Percentiles rank a stretch among this genome's conserved stretches.
Conservation (phyloP, 108 stramenopile genomes). For the Pseudonitzschia delicatissima region DNA sequence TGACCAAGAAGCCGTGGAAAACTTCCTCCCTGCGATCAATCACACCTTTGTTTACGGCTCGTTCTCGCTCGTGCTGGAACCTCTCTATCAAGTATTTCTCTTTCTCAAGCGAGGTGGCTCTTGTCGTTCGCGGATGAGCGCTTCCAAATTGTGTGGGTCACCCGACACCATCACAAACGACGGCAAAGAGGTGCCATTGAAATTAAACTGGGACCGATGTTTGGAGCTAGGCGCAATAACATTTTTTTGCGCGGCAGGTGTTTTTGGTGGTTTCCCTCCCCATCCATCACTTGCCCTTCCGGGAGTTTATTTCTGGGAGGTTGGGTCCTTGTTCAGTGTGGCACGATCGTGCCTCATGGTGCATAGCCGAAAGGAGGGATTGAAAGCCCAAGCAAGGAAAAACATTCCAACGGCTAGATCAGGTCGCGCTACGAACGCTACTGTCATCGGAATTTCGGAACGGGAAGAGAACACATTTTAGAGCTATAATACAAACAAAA, state of each 20-base stretch:
- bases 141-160: conserved; percentile 1
- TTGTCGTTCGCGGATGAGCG: background rate
- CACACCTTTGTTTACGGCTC: background rate
- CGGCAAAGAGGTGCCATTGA: background rate
- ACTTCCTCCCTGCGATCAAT: background rate
- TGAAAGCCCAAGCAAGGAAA: background rate
- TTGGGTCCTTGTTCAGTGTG: background rate
- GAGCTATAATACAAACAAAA: too few relatives aligned
- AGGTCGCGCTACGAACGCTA: too few relatives aligned
- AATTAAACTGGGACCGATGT: background rate
- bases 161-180: background rate
- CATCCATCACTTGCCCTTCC: background rate
- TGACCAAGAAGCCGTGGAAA: background rate
- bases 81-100: background rate
- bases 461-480: too few relatives aligned
- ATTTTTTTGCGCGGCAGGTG: background rate
- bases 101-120: background rate
- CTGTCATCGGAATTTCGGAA: too few relatives aligned
- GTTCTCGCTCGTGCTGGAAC: background rate
- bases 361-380: background rate
- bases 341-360: background rate
- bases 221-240: background rate
- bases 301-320: background rate
- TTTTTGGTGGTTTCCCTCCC: background rate
- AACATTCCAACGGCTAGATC: too few relatives aligned